Conservation (phyloP, 805 yeast genomes). For the Nadsonia fulvescens region DNA sequence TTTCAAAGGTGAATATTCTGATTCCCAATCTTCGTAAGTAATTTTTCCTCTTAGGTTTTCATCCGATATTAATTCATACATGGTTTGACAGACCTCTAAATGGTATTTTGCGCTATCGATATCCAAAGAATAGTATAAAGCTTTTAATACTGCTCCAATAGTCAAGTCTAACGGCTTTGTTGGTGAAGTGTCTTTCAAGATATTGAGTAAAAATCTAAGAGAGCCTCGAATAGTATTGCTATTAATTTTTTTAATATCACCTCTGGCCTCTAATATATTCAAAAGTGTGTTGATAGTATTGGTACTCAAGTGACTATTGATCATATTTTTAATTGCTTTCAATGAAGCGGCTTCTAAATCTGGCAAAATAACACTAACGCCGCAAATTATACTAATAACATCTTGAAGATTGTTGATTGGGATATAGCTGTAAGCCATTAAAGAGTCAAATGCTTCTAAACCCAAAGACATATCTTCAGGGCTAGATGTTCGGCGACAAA, state of each 20-base stretch:
- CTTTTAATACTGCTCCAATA: slow-evolving; percentile 18
- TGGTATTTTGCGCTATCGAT: slow-evolving; percentile 24
- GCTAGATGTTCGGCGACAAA: slow-evolving; percentile 25
- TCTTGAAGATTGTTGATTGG: slow-evolving; percentile 24
- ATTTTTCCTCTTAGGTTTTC: slow-evolving; percentile 14
- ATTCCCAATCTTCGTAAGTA: slow-evolving; percentile 16
- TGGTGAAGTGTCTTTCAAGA: slow-evolving; percentile 16
- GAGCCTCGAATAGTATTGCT: slow-evolving; percentile 21
- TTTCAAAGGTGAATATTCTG: slow-evolving; percentile 23
- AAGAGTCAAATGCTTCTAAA: slow-evolving; percentile 25
- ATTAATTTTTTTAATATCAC: slow-evolving; percentile 13
- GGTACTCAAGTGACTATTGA: slow-evolving; percentile 22
- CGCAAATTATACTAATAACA: slow-evolving; percentile 29
- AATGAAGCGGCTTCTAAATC: slow-evolving; percentile 21
- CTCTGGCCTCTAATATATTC: slow-evolving; percentile 16
- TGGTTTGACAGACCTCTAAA: slow-evolving; percentile 23
- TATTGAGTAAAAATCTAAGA: slow-evolving; percentile 15
- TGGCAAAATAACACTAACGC: slow-evolving; percentile 22
- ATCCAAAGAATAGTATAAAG: slow-evolving; percentile 18
- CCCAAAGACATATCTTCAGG: slow-evolving; percentile 21
- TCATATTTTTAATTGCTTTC: slow-evolving; percentile 23
- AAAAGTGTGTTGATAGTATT: slow-evolving; percentile 18
- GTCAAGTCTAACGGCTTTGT: slow-evolving; percentile 15
- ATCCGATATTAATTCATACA: slow-evolving; percentile 24
- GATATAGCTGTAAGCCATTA: slow-evolving; percentile 28